Evolutionary conservation across 768 basidiomycete species (phyloP).

Genomic region (Lanmaoa rubissima): DNA sequence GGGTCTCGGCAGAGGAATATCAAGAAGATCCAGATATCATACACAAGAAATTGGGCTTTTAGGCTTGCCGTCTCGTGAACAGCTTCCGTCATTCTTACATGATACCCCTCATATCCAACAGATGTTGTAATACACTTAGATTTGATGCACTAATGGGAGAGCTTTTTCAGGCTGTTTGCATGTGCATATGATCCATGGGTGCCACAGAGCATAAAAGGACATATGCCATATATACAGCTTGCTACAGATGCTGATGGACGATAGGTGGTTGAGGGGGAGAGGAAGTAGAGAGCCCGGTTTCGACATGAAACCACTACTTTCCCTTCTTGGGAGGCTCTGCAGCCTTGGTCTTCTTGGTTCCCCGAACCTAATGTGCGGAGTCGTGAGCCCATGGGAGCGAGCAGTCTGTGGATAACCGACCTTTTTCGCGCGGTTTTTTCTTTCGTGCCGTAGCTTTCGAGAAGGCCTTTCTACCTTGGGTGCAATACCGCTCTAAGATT

Average conservation of each 20-base stretch:
- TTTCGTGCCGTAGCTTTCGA: slow-evolving; percentile 98
- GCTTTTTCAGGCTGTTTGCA: slow-evolving; percentile 14
- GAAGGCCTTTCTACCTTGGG: slow-evolving; percentile 87
- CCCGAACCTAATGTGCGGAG: slow-evolving; percentile 65
- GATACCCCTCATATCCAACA: slow-evolving; percentile 36
- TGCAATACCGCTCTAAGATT: slow-evolving; percentile 57
- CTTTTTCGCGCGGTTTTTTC: slow-evolving; percentile 99
- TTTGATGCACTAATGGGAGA: slow-evolving; percentile 23
- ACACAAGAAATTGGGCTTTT: slow-evolving; percentile 92
- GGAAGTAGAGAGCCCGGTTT: slow-evolving; percentile 13
- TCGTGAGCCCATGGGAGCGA: slow-evolving; percentile 13
- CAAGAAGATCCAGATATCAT: slow-evolving; percentile 99
- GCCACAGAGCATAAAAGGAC: slow-evolving; percentile 25
- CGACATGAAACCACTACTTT: slow-evolving; percentile 56
- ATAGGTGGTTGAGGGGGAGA: slow-evolving; percentile 22
- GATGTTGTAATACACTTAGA: slow-evolving; percentile 34
- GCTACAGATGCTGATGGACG: slow-evolving; percentile 36
- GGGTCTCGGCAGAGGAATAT: slow-evolving; percentile 99
- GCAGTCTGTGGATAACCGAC: slow-evolving; percentile 39
- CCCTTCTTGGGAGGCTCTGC: slow-evolving; percentile 89
- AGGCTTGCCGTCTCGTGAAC: slow-evolving; percentile 17
- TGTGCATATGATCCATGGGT: slow-evolving; percentile 30
- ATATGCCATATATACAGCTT: slow-evolving; percentile 45
- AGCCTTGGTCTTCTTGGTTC: slow-evolving; percentile 94
- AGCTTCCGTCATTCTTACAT: slow-evolving; percentile 14